phyloP scores from a whole-genome alignment of 441 rosid species.

The Syzygium syzygioides region DNA sequence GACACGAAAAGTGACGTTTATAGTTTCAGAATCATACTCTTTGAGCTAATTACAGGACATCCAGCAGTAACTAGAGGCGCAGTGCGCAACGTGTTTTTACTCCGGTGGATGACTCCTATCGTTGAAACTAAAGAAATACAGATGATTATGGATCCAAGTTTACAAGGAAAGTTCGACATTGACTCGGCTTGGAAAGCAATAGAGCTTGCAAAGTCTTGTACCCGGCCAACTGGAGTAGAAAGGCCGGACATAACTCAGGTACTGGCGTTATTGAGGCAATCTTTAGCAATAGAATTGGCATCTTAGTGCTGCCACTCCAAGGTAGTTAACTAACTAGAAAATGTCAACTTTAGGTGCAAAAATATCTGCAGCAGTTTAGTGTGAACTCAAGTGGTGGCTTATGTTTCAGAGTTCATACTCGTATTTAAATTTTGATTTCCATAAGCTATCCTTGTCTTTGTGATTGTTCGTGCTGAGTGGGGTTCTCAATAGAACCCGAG shows the following conservation, averaged over 20 bases:
- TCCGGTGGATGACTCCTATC: not conserved
- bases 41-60: not conserved
- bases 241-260: not conserved
- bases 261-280: not conserved
- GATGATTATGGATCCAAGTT: not conserved
- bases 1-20: not conserved
- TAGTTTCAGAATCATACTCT: not conserved
- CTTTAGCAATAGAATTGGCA: not conserved
- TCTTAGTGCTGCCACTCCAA: not conserved
- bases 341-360: not conserved
- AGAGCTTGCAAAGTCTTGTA: not conserved
- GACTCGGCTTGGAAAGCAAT: not conserved
- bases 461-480: not conserved
- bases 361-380: not conserved
- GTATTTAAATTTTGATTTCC: not conserved
- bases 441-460: not conserved
- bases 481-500: not conserved
- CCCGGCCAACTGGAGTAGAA: not conserved
- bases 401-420: not conserved
- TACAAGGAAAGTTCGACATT: not conserved
- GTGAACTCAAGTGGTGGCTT: not conserved
- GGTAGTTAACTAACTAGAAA: not conserved
- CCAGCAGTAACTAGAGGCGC: not conserved
- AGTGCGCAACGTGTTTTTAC: not conserved
- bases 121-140: not conserved